These are phyloP conservation scores for Termitomyces sp. DNA, from an alignment of 768 basidiomycete species.

Conservation along the genomic window DNA sequence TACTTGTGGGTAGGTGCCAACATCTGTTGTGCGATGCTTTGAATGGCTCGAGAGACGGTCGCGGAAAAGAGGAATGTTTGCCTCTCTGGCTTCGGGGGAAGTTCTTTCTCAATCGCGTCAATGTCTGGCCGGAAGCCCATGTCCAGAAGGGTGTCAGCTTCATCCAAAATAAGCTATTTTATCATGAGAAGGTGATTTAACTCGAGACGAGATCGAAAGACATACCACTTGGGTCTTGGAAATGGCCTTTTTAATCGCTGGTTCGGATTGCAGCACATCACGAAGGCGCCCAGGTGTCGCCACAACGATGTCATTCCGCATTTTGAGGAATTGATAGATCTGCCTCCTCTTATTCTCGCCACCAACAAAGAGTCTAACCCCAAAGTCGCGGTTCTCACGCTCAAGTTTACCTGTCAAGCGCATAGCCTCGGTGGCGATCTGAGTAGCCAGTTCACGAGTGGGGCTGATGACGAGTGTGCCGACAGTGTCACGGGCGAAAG, in stretches of 20 bases:
- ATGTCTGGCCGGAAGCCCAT: constrained; percentile 93
- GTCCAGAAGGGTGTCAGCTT: constrained; percentile 87
- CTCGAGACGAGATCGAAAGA: constrained; percentile 8
- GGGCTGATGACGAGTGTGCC: constrained; percentile 85
- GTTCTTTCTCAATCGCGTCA: constrained; percentile 57
- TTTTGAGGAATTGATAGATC: constrained; percentile 59
- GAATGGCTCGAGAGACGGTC: constrained; percentile 71
- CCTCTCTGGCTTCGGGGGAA: constrained; percentile 63
- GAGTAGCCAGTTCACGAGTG: constrained; percentile 85
- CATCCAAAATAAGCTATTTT: constrained; percentile 82
- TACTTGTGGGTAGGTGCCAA: constrained; percentile 61
- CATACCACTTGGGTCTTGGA: constrained; percentile 56
- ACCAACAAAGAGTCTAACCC: constrained; percentile 75
- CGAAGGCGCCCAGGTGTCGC: constrained; percentile 86
- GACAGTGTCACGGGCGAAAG: constrained; percentile 43
- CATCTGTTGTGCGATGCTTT: constrained; percentile 59
- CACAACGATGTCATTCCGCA: constrained; percentile 78
- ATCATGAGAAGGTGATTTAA: constrained; percentile 5
- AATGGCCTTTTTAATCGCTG: constrained; percentile 50
- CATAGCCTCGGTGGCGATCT: constrained; percentile 82
- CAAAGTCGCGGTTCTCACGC: constrained; percentile 35
- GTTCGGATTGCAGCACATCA: constrained; percentile 63
- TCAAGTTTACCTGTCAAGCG: constrained; percentile 58
- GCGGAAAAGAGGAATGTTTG: constrained; percentile 94
- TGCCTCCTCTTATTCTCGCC: constrained; percentile 67